phyloP scores from a whole-genome alignment of 2,329 filamentous ascomycete genomes.

The Moelleriella libera region DNA sequence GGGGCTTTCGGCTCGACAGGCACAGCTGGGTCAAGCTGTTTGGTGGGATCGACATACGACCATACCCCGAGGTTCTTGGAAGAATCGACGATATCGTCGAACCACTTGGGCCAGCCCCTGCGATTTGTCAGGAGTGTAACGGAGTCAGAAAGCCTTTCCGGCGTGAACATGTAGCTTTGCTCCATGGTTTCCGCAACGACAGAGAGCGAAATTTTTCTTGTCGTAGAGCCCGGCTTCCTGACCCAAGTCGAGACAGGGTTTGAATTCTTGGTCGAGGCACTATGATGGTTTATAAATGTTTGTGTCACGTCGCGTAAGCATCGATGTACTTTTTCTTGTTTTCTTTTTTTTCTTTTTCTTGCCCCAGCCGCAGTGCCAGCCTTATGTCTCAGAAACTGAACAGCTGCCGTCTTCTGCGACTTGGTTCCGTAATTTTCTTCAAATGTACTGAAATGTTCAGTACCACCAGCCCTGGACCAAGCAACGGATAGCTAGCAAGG shows the following conservation, averaged over 20 bases:
- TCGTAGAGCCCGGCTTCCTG: too few relatives aligned
- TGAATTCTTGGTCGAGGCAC: too few relatives aligned
- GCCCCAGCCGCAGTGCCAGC: background rate
- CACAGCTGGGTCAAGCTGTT: slow-evolving; percentile 1
- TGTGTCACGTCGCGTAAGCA: too few relatives aligned
- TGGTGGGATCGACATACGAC: slow-evolving; percentile 5
- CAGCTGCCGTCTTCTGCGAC: too few relatives aligned
- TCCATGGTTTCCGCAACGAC: background rate
- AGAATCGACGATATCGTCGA: slow-evolving; percentile 2
- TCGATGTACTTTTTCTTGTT: background rate
- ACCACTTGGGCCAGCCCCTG: slow-evolving; percentile 5
- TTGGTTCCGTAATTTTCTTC: too few relatives aligned
- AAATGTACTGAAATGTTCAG: too few relatives aligned
- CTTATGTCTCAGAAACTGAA: background rate
- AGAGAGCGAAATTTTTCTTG: background rate
- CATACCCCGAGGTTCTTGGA: slow-evolving; percentile 4
- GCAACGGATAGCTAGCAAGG: too few relatives aligned
- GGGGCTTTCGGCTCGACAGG: slow-evolving; percentile 1
- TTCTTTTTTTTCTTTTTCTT: background rate
- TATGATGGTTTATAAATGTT: too few relatives aligned
- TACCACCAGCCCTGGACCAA: too few relatives aligned
- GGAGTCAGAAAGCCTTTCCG: slow-evolving; percentile 1
- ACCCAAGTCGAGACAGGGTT: too few relatives aligned
- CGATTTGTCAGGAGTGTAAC: slow-evolving; percentile 3
- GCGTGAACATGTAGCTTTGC: background rate